Conservation (phyloP, 805 yeast species). For the Schizosaccharomyces octosporus region DNA sequence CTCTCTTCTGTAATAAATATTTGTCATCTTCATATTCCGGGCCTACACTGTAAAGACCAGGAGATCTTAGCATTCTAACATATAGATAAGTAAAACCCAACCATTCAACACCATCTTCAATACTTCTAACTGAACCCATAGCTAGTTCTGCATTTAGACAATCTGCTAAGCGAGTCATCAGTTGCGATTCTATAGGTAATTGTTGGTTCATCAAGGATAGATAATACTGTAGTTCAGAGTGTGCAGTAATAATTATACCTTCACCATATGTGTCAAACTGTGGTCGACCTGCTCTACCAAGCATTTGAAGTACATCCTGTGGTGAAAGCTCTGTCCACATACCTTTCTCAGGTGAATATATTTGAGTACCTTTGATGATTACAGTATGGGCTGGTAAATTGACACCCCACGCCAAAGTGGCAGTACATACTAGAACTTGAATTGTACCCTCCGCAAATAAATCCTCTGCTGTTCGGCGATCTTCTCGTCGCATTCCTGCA, state of each 20-base stretch:
- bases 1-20: constrained; percentile 26
- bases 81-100: constrained; percentile 52
- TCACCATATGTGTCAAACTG: constrained; percentile 79
- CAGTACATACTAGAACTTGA: constrained; percentile 69
- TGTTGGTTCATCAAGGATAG: constrained; percentile 78
- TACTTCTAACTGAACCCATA: constrained; percentile 33
- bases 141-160: constrained; percentile 70
- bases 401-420: constrained; percentile 94
- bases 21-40: constrained; percentile 32
- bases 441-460: constrained; percentile 68
- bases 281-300: constrained; percentile 97
- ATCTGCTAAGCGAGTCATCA: constrained; percentile 47
- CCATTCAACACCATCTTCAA: constrained; percentile 60
- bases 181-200: constrained; percentile 74
- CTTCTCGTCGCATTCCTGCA: constrained; percentile 58
- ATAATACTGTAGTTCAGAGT: constrained; percentile 65
- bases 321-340: constrained; percentile 62
- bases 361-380: constrained; percentile 76
- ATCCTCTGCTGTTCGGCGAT: constrained; percentile 60
- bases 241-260: constrained; percentile 77
- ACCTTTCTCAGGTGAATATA: constrained; percentile 76
- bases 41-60: constrained; percentile 53
- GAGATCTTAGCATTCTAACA: constrained; percentile 53
- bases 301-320: constrained; percentile 85
- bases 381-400: constrained; percentile 89